phyloP scores from a whole-genome alignment of 805 yeast species.

The Barnettozyma wickerhamii region DNA sequence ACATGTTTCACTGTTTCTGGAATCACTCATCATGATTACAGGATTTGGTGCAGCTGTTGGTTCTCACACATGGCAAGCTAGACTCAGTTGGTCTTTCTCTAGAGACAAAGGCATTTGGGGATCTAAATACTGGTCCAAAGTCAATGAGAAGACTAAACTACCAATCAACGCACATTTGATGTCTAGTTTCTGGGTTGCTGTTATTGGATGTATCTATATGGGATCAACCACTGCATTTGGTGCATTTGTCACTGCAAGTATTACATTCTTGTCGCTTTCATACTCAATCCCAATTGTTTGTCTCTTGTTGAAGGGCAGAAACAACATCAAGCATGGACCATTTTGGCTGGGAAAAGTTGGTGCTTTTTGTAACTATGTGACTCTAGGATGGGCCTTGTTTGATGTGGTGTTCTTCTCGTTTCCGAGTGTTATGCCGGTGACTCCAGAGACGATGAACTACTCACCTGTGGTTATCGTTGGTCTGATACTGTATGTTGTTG shows the following conservation, averaged over 20 bases:
- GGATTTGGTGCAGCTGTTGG: constrained; percentile 57
- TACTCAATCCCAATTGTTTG: constrained; percentile 51
- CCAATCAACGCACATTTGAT: constrained; percentile 58
- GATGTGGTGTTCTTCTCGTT: constrained; percentile 58
- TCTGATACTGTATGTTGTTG: constrained; percentile 37
- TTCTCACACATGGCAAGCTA: constrained; percentile 62
- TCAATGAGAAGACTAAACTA: constrained; percentile 42
- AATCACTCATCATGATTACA: constrained; percentile 42
- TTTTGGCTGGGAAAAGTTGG: constrained; percentile 64
- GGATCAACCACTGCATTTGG: constrained; percentile 66
- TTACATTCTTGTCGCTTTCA: constrained; percentile 50
- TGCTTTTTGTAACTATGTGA: constrained; percentile 42
- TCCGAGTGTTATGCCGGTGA: constrained; percentile 61
- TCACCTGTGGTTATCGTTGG: constrained; percentile 55
- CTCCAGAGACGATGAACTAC: constrained; percentile 62
- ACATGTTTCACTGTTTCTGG: constrained; percentile 51
- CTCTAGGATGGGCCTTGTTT: constrained; percentile 54
- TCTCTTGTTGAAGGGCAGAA: constrained; percentile 44
- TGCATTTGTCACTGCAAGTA: constrained; percentile 55
- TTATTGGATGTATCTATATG: constrained; percentile 55
- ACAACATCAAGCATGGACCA: constrained; percentile 55
- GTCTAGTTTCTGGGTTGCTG: constrained; percentile 45
- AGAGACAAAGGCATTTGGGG: constrained; percentile 59
- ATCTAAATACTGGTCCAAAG: constrained; percentile 44
- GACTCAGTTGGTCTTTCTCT: constrained; percentile 63